Base-by-base conservation (phyloP, 805 yeast species). In the Candida odintsovae region DNA sequence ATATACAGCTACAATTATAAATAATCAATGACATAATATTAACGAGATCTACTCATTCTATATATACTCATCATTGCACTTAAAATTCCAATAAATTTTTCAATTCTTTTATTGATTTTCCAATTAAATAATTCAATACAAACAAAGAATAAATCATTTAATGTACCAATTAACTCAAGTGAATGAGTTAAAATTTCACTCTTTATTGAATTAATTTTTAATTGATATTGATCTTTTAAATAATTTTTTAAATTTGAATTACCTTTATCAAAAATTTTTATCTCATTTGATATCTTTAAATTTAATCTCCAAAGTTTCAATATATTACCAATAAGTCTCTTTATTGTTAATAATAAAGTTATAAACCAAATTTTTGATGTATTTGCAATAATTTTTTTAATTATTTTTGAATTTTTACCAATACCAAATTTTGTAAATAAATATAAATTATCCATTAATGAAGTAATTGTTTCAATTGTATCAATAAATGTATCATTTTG, bases 341-440 rank as follows among this genome's bases (percentile, higher is more conserved):
- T 51, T 18, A 55, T 43, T 3, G 41, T 48, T 19, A 55, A 47
- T 10, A 55, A 13, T 15, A 55, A 26, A 1, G 53, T 55, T 1
- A 55, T 40, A 28, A 53, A 51, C 58, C 58, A 55, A 1, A 53
- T 44, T 36, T 51, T 53, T 35, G 49, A 48, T 2, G 54, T 47
- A 29, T 46, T 48, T 9, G 25, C 26, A 19, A 42, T 44, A 3
- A 50, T 20, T 4, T 20, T 20, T 10, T 42, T 21, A 8, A 55
- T 26, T 4, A 43, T 12, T 11, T 43, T 48, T 1, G 51, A 46
- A 25, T 48, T 42, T 26, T 46, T 50, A 2, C 52, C 53, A 28
- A 54, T 47, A 3, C 52, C 53, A 38, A 52, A 43, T 35, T 49
- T 53, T 2, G 54, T 44, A 3, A 55, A 13, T 1, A 53, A 12